Evolutionary conservation across 1,284 basidiomycete genomes (phyloP).

Genomic region (Tilletia setariae): DNA sequence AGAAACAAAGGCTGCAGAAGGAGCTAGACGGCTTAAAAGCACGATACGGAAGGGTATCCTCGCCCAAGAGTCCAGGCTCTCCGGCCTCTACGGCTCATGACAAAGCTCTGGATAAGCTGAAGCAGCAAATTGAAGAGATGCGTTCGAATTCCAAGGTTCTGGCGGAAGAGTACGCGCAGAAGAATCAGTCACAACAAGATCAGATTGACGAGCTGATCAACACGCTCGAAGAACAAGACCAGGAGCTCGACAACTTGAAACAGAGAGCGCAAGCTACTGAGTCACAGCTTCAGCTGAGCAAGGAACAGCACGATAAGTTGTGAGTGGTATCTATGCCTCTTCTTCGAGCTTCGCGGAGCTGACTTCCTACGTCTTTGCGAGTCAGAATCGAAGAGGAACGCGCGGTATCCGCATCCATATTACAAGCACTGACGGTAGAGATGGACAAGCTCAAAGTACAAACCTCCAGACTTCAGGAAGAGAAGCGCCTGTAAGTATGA

Average conservation of each 20-base stretch:
- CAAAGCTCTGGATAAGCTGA: background rate
- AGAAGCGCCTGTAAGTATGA: no score
- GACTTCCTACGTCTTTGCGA: background rate
- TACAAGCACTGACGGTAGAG: background rate
- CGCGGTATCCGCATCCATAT: background rate
- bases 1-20: background rate
- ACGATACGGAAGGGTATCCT: background rate
- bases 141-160: slow-evolving; percentile 27
- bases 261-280: background rate
- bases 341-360: background rate
- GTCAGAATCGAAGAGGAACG: background rate
- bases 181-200: slow-evolving; percentile 29
- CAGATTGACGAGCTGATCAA: slow-evolving; percentile 22
- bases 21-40: background rate
- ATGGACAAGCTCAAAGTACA: slow-evolving; percentile 1
- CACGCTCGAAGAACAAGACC: background rate
- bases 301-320: slow-evolving; percentile 1
- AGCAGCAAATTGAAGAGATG: slow-evolving; percentile 19
- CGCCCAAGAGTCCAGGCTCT: background rate
- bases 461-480: background rate
- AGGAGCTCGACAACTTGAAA: background rate
- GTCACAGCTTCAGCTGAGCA: background rate
- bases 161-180: slow-evolving; percentile 22
- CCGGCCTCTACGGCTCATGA: background rate
- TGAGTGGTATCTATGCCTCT: background rate